Evolutionary conservation across 2,329 filamentous ascomycete genomes (phyloP).

Genomic region (Penicillium paneum): DNA sequence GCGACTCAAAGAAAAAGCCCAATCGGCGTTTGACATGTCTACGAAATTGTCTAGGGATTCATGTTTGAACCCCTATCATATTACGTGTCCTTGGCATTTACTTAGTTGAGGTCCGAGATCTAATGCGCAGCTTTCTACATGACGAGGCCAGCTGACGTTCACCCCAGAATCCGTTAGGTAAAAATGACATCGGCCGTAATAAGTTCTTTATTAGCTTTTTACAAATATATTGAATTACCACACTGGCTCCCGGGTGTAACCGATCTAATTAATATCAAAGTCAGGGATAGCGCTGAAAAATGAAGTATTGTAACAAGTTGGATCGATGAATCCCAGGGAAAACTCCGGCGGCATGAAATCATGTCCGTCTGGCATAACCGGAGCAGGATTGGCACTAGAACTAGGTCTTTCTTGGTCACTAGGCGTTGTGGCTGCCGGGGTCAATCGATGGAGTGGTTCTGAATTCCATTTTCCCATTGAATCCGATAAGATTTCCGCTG

Average conservation of each 20-base stretch:
- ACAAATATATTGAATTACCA: background rate
- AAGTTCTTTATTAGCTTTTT: background rate
- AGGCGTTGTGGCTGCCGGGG: conserved; percentile 19
- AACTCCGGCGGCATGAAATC: conserved; percentile 28
- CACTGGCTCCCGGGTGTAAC: background rate
- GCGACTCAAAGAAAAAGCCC: background rate
- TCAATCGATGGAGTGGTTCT: conserved; percentile 24
- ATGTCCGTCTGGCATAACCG: conserved; percentile 23
- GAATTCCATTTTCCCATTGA: conserved; percentile 29
- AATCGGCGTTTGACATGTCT: conserved; percentile 4
- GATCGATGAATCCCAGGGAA: conserved; percentile 29
- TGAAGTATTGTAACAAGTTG: conserved; percentile 31
- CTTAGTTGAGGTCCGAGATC: too few species aligned
- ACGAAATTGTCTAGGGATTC: background rate
- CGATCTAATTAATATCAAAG: conserved; percentile 23
- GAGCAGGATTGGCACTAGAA: conserved; percentile 11
- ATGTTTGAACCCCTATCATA: background rate
- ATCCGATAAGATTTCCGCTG: conserved; percentile 29
- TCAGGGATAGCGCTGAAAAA: conserved; percentile 29
- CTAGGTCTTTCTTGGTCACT: conserved; percentile 16
- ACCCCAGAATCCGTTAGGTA: background rate
- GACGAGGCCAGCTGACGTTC: background rate
- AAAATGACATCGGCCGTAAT: background rate
- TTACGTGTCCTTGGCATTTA: background rate
- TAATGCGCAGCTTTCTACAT: background rate